Evolutionary conservation across 345 rosid genomes (phyloP), one percentile per base, ranked within the genome.

Genomic region (Hevea brasiliensis): DNA sequence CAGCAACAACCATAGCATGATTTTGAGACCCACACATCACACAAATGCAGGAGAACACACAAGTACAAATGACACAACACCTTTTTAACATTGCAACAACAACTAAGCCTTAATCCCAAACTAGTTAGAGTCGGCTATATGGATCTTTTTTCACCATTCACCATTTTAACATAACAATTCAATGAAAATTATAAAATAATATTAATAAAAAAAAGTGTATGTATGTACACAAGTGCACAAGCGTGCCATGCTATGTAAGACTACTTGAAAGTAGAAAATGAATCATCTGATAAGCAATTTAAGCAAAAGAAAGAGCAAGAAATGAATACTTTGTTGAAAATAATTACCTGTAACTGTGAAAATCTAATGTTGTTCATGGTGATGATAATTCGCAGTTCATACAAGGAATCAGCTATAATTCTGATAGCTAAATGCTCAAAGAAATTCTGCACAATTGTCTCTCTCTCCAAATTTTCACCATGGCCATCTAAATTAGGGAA

Each of bases 361-460:
- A 90, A 94, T 75, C 72, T 88, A 79, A 90, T 79, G 77, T 89
- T 94, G 87, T 92, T 88, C 93, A 90, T 84, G 81, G 84, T 87
- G 44, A 94, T 77, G 69, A 94, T 77, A 61, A 94, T 82, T 44
- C 59, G 88, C 63, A 83, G 77, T 53, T 82, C 85, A 67, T 76
- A 76, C 62, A 92, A 84, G 48, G 71, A 73, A 60, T 92, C 87
- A 0, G 87, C 89, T 45, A 92, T 75, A 56, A 92, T 61, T 82
- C 97, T 84, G 76, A 86, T 79, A 26, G 97, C 96, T 76, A 90
- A 76, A 81, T 83, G 84, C 80, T 89, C 87, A 29, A 94, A 94
- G 84, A 92, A 90, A 44, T 80, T 87, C 87, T 77, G 89, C 70
- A 94, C 61, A 2, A 53, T 65, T 77, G 75, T 86, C 86, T 92